Conservation (phyloP, 2,329 filamentous ascomycete species). For the Fusarium vanettenii region DNA sequence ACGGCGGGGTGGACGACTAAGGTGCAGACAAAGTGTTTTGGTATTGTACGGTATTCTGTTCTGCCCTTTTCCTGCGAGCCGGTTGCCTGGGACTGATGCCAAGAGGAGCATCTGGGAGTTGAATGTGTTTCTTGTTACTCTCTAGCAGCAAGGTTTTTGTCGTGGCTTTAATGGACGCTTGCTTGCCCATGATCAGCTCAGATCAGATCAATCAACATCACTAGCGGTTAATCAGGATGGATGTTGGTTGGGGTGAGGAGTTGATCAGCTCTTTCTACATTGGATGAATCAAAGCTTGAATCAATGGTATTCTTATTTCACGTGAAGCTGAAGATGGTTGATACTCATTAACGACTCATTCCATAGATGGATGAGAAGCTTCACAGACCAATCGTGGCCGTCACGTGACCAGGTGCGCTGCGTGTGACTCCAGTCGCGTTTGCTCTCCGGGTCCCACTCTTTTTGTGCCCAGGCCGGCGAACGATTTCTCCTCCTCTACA, state of each 20-base stretch:
- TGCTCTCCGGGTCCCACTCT: slow-evolving; percentile 35
- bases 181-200: slow-evolving; percentile 2
- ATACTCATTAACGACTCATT: neutral
- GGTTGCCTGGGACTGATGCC: slow-evolving; percentile 44
- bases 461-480: slow-evolving; percentile 20
- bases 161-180: slow-evolving; percentile 22
- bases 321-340: neutral
- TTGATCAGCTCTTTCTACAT: neutral
- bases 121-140: slow-evolving; percentile 39
- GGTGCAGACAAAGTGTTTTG: slow-evolving; percentile 35
- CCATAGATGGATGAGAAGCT: neutral
- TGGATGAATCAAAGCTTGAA: neutral
- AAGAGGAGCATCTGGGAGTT: slow-evolving; percentile 45
- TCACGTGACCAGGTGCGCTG: slow-evolving; percentile 18
- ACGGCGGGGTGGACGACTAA: slow-evolving; percentile 11
- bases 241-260: neutral
- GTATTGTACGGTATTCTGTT: slow-evolving; percentile 41
- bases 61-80: slow-evolving; percentile 43
- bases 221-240: slow-evolving; percentile 1
- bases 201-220: neutral
- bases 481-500: slow-evolving; percentile 41
- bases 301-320: neutral
- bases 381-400: neutral
- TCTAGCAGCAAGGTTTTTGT: slow-evolving; percentile 32
- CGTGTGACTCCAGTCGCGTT: slow-evolving; percentile 20